Evolutionary conservation across 768 basidiomycete species (phyloP).

Genomic region (Panellus pusillus): DNA sequence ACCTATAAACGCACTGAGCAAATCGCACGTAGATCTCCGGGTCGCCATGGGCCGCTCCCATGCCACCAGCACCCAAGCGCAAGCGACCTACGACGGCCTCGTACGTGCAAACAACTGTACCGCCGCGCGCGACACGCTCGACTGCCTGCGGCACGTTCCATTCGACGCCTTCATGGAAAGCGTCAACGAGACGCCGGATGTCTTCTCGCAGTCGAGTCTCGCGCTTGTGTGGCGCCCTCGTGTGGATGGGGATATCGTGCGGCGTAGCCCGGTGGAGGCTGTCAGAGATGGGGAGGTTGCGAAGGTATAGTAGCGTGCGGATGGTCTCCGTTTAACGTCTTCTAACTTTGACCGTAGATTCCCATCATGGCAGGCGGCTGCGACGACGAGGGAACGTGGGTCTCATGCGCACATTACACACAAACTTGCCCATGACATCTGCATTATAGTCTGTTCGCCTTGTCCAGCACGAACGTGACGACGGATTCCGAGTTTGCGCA

Average conservation of each 20-base stretch:
- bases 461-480: too few species aligned
- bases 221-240: constrained; percentile 36
- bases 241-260: constrained; percentile 39
- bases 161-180: constrained; percentile 31
- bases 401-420: too few species aligned
- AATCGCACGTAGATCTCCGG: not conserved
- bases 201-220: constrained; percentile 32
- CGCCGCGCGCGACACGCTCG: constrained; percentile 26
- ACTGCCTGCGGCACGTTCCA: constrained; percentile 35
- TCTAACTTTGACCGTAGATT: not conserved
- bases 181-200: constrained; percentile 30
- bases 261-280: constrained; percentile 30
- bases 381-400: constrained; percentile 6
- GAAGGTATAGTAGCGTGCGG: constrained; percentile 7
- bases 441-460: not conserved
- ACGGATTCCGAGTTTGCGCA: too few species aligned
- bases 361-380: not conserved
- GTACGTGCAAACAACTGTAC: constrained; percentile 25
- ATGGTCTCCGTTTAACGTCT: too few species aligned
- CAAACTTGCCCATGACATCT: too few species aligned
- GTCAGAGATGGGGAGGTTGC: constrained; percentile 36
- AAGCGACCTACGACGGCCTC: constrained; percentile 6
- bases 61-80: not conserved
- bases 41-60: not conserved
- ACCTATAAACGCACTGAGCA: not conserved